Evolutionary conservation across 1,284 basidiomycete genomes (phyloP), one percentile per base, ranked within the genome.

Genomic region (Apiotrichum brassicae): DNA sequence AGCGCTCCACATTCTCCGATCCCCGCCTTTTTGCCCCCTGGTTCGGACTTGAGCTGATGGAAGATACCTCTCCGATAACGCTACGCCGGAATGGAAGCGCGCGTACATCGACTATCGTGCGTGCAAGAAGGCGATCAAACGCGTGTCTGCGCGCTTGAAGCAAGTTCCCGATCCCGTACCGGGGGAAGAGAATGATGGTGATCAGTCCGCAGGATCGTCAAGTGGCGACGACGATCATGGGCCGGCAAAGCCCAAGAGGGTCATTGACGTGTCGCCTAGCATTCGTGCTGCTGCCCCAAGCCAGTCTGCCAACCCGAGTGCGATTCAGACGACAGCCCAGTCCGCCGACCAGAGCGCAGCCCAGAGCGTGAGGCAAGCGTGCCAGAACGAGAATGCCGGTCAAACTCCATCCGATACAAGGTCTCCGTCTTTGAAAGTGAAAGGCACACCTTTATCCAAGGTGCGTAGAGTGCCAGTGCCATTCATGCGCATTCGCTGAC

Each of bases 91-190:
- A 50, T 74, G 72, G 72, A 70, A 70, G 51, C 59, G 72, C 22
- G 71, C 71, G 11, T 75, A 74, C 52, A 73, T 75, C 55, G 70
- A 74, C 54, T 74, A 74, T 56, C 65, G 68, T 38, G 63, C 60
- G 33, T 65, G 67, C 43, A 75, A 74, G 59, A 74, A 75, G 56
- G 57, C 59, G 18, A 72, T 75, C 63, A 74, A 73, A 53, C 60
- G 64, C 22, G 56, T 72, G 6, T 55, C 54, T 4, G 38, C 43
- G 3, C 59, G 68, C 4, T 36, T 70, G 36, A 59, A 61, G 6
- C 56, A 65, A 23, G 20, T 22, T 4, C 43, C 32, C 11, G 44
- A 41, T 7, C 38, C 38, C 4, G 26, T 14, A 4, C 9, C 19
- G 13, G 9, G 33, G 13, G 30, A n/a, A 6, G 43, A 51, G 14